Conservation (phyloP, 2,329 filamentous ascomycete genomes). For the Bipolaris gigantea region DNA sequence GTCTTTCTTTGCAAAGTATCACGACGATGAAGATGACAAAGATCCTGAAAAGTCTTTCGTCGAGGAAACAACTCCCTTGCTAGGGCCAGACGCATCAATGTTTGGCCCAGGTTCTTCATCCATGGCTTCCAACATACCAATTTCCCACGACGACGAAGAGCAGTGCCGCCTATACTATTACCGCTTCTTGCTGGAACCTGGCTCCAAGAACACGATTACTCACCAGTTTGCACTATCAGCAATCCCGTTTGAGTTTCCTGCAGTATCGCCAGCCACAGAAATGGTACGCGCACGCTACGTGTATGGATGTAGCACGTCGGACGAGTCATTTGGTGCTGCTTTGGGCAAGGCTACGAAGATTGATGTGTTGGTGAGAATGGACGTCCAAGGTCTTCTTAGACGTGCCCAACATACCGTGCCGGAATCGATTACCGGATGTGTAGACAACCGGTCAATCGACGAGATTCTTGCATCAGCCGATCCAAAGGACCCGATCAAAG, state of each 20-base stretch:
- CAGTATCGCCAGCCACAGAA: conserved; percentile 56
- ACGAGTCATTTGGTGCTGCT: conserved; percentile 60
- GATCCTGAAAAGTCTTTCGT: conserved; percentile 32
- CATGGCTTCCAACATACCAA: conserved; percentile 21
- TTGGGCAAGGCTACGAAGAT: conserved; percentile 68
- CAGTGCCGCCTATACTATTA: conserved; percentile 74
- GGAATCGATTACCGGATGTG: conserved; percentile 60
- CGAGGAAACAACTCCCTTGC: conserved; percentile 30
- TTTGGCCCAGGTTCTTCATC: conserved; percentile 11
- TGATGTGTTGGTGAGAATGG: conserved; percentile 65
- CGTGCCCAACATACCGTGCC: conserved; percentile 54
- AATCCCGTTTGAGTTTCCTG: conserved; percentile 70
- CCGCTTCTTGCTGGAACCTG: conserved; percentile 55
- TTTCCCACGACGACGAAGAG: conserved; percentile 56
- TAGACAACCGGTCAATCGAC: conserved; percentile 59
- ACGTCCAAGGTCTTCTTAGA: conserved; percentile 57
- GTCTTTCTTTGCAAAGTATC: conserved; percentile 53
- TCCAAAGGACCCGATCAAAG: conserved; percentile 58
- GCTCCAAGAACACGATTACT: conserved; percentile 50
- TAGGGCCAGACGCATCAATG: conserved; percentile 3
- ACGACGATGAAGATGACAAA: conserved; percentile 34
- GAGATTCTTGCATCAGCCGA: conserved; percentile 54
- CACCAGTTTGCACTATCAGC: conserved; percentile 67
- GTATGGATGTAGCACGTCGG: conserved; percentile 67
- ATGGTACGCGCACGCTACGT: conserved; percentile 64